Base-by-base conservation (phyloP, 306 rosid genomes). In the Glycine latifolia region DNA sequence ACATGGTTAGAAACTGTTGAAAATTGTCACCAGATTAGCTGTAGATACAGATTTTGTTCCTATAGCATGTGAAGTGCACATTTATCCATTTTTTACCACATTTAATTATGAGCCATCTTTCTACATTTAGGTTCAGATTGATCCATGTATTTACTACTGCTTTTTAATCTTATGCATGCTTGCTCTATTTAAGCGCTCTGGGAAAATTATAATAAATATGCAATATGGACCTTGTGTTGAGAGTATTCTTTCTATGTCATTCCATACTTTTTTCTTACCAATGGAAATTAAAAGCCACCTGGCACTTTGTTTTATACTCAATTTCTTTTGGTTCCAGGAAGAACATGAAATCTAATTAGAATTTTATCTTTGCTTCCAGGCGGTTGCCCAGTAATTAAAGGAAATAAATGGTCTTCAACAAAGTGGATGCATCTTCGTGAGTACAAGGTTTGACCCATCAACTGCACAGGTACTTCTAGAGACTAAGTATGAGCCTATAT, bases 381-480 rank as follows among this genome's bases (percentile, higher is more conserved):
- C 4, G 94, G 92, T 69, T 95, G 99, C 81, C 97, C 99, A 16
- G 97, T 95, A 75, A 91, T 92, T 44, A 86, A 63, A 53, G 95
- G 97, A 69, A 91, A 90, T 88, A 95, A 95, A 83, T 95, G 99
- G 97, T 90, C 97, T 15, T 88, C 92, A 58, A 93, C 99, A 2
- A 95, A 95, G 88, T 95, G 99, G 99, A 68, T 93, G 91, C 97
- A 89, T 86, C 88, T 90, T 56, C 85, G 81, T 67, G 93, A 91
- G 83, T 94, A 86, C 85, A 81, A 79, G 81, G 86, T 86, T 67
- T 89, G 84, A 80, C 74, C 61, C 77, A 68, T 58, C 72, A 7
- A 11, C 20, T 53, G 63, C 66, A 44, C 85, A 83, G 91, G 92
- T 87, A 87, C 79, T 63, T 60, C 54, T 76, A 15, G 35, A 75